Percentiles rank a stretch among this genome's conserved stretches.
Evolutionary conservation across 1,284 basidiomycete species (phyloP).

Genomic region (Tylopilus sp.): DNA sequence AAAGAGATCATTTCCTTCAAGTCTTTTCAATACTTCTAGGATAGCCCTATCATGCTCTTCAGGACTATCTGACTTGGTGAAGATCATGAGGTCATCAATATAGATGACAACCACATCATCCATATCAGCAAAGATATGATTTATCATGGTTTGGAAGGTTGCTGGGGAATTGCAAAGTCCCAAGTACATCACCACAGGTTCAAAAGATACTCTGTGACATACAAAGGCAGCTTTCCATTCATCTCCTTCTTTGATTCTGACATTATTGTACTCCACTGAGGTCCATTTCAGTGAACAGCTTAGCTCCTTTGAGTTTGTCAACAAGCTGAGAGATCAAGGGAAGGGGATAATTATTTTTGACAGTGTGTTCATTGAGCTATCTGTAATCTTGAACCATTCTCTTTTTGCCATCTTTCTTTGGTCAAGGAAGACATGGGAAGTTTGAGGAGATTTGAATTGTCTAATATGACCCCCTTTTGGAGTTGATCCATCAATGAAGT

Average conservation of each 20-base stretch:
- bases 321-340: neutral
- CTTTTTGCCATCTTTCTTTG: constrained; percentile 7
- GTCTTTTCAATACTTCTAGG: neutral
- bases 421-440: neutral
- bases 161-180: constrained; percentile 41
- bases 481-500: constrained; percentile 24
- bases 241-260: constrained; percentile 1
- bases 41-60: constrained; percentile 30
- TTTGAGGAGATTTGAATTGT: neutral
- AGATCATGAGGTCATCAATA: too few relatives aligned
- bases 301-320: neutral
- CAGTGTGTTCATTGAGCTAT: constrained; percentile 41
- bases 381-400: constrained; percentile 41
- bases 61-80: neutral
- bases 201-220: constrained; percentile 34
- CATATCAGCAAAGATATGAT: too few relatives aligned
- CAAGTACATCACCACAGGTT: constrained; percentile 49
- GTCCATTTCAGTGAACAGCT: constrained; percentile 6
- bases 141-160: neutral
- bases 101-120: too few relatives aligned
- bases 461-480: neutral
- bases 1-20: constrained; percentile 37
- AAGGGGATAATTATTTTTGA: too few relatives aligned
- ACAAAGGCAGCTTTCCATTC: neutral
- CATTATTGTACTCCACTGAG: constrained; percentile 6